These are phyloP conservation scores for Chlorella sp. DNA, from an alignment of 139 green algal genomes.

Conservation along the genomic window DNA sequence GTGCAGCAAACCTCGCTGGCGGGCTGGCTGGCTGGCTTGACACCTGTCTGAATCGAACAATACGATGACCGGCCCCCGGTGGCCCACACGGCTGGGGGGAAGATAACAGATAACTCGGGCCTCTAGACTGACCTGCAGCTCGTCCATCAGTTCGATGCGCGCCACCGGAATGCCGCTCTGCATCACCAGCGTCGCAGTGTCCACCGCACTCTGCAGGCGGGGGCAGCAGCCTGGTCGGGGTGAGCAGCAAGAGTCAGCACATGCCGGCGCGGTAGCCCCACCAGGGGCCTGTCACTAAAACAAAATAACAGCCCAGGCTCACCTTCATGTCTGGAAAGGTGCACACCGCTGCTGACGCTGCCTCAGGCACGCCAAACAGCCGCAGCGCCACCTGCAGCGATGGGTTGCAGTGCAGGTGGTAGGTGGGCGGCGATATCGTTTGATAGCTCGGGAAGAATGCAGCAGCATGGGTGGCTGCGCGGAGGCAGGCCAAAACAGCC, in stretches of 20 bases:
- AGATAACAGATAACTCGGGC: too few species aligned
- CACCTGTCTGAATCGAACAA: too few species aligned
- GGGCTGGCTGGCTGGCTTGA: too few species aligned
- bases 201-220: conserved; percentile 51
- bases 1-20: too few species aligned
- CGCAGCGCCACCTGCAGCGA: conserved; percentile 46
- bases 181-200: conserved; percentile 59
- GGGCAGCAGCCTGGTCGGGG: too few species aligned
- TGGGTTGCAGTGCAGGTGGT: background rate
- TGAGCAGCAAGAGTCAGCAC: too few species aligned
- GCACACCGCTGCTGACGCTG: conserved; percentile 57
- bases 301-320: background rate
- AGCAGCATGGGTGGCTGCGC: background rate
- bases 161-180: conserved; percentile 66
- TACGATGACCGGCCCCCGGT: too few species aligned
- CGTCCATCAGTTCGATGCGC: conserved; percentile 74
- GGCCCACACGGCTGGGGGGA: too few species aligned
- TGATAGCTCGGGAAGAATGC: background rate
- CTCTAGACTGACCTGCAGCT: too few species aligned
- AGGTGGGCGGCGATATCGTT: background rate
- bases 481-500: background rate
- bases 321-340: conserved; percentile 48
- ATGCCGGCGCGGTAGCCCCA: too few species aligned
- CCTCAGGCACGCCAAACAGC: conserved; percentile 59
- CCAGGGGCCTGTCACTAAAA: too few species aligned